A percentile compares a stretch with the other conserved stretches of the same genome.
These are phyloP conservation scores for Gremmenia infestans DNA, from an alignment of 2,329 filamentous ascomycete genomes.

Conservation along the genomic window DNA sequence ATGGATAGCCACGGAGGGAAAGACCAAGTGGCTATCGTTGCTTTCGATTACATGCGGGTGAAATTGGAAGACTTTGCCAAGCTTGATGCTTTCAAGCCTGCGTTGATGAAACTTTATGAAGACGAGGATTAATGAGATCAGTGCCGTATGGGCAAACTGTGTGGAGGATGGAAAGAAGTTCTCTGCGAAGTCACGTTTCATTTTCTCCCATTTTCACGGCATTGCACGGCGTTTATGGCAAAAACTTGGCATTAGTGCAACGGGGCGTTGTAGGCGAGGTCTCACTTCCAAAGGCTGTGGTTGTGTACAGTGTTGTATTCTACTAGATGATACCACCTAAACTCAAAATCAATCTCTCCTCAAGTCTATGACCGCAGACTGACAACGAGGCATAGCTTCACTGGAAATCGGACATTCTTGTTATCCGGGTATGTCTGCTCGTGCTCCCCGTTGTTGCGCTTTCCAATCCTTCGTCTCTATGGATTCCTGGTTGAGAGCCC, in stretches of 20 bases:
- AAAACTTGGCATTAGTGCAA: background rate
- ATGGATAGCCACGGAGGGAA: constrained; percentile 37
- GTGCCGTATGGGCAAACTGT: no score
- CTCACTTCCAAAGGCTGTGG: background rate
- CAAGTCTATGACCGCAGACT: no score
- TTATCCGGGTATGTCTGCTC: background rate
- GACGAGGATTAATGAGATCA: constrained; percentile 23
- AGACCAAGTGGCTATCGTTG: constrained; percentile 63
- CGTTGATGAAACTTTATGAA: constrained; percentile 52
- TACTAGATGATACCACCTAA: constrained; percentile 1
- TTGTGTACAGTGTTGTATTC: constrained; percentile 10
- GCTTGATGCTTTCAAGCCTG: constrained; percentile 57
- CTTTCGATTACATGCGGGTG: constrained; percentile 75
- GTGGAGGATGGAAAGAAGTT: background rate
- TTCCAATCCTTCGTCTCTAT: background rate
- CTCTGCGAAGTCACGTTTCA: background rate
- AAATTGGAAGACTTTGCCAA: constrained; percentile 65
- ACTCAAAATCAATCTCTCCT: background rate
- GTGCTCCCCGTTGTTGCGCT: background rate
- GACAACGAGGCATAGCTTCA: constrained; percentile 1
- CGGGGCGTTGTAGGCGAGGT: background rate
- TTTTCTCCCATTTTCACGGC: background rate
- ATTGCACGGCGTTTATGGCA: background rate
- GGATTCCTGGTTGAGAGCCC: no score
- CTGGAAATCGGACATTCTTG: background rate